A percentile compares a stretch with the other conserved stretches of the same genome.
These are phyloP conservation scores for Camellia lanceoleosa DNA, from an alignment of 148 eudicot species.

Conservation along the genomic window DNA sequence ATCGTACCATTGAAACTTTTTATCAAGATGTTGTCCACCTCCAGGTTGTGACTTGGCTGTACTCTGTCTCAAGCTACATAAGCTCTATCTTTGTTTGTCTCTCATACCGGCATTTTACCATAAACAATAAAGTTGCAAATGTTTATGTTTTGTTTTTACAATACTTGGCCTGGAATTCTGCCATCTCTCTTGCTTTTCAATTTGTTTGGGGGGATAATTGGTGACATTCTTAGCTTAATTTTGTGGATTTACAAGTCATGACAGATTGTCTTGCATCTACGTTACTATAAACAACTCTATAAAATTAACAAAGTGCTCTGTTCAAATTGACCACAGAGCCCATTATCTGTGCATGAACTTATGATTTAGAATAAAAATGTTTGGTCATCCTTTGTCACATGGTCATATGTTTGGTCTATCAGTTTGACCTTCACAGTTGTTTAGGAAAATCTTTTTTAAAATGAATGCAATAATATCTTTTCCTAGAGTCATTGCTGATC, in stretches of 20 bases:
- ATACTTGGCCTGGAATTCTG: background rate
- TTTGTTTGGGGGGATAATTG: background rate
- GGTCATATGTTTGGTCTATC: background rate
- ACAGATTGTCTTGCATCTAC: background rate
- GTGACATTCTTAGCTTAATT: background rate
- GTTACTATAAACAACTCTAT: background rate
- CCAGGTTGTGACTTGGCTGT: slow-evolving; percentile 45
- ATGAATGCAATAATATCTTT: background rate
- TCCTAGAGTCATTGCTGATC: background rate
- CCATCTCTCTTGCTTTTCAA: background rate
- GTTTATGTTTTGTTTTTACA: background rate
- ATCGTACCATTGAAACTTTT: slow-evolving; percentile 54
- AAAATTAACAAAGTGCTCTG: background rate
- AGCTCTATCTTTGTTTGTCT: background rate
- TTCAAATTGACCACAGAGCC: background rate
- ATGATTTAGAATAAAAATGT: background rate
- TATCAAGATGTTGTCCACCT: slow-evolving; percentile 71
- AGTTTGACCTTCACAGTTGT: background rate
- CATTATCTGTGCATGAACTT: background rate
- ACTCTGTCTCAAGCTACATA: background rate
- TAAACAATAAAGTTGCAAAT: background rate
- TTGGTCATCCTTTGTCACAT: background rate
- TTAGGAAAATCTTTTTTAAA: background rate
- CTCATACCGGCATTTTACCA: background rate
- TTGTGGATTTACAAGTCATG: background rate